Evolutionary conservation across 352 stramenopile species (phyloP).

Genomic region (Globisporangium lucens): DNA sequence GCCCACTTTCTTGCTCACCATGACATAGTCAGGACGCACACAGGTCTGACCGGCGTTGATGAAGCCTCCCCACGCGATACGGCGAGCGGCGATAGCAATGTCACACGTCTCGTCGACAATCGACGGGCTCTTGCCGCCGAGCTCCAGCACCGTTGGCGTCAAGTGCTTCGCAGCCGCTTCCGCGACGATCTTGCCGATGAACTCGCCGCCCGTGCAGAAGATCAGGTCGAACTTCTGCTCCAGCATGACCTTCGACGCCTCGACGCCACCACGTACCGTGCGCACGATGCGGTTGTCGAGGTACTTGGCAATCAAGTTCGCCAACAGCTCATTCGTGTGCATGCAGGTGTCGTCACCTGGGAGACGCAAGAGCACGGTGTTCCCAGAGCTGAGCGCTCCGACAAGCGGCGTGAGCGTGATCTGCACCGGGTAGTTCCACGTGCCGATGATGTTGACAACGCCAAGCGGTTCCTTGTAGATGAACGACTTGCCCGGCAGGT

Average conservation of each 20-base stretch:
- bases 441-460: slow-evolving; percentile 82
- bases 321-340: slow-evolving; percentile 47
- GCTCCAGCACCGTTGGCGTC: slow-evolving; percentile 92
- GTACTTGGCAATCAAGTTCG: slow-evolving; percentile 50
- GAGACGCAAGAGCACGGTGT: slow-evolving; percentile 89
- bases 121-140: slow-evolving; percentile 91
- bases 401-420: slow-evolving; percentile 75
- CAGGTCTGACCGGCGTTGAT: slow-evolving; percentile 95
- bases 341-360: slow-evolving; percentile 77
- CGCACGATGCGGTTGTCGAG: slow-evolving; percentile 61
- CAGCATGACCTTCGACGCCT: slow-evolving; percentile 63
- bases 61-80: slow-evolving; percentile 85
- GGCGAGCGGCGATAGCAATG: slow-evolving; percentile 50
- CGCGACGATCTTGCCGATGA: slow-evolving; percentile 87
- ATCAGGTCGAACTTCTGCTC: slow-evolving; percentile 49
- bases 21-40: slow-evolving; percentile 92
- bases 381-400: slow-evolving; percentile 87
- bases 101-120: slow-evolving; percentile 79
- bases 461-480: slow-evolving; percentile 71
- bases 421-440: slow-evolving; percentile 90
- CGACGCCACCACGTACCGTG: slow-evolving; percentile 76
- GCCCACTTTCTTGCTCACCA: slow-evolving; percentile 79
- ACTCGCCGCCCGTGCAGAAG: slow-evolving; percentile 61
- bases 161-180: slow-evolving; percentile 90
- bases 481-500: slow-evolving; percentile 47